Evolutionary conservation across 345 rosid genomes (phyloP).

Genomic region (Aquilaria yunnanensis): DNA sequence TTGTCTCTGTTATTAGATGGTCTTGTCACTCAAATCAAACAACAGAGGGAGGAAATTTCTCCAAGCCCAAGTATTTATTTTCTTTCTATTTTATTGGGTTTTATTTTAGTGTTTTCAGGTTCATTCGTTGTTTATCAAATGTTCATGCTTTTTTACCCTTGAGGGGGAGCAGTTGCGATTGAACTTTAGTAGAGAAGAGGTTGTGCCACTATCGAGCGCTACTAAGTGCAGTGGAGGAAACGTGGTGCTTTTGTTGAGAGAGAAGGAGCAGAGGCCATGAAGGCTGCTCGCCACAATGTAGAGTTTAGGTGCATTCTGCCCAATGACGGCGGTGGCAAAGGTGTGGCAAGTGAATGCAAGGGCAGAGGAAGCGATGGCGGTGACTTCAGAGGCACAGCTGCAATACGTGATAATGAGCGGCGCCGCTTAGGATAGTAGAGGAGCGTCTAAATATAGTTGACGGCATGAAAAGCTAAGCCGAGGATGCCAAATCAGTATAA

Average conservation of each 20-base stretch:
- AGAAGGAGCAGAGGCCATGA: conserved; percentile 70
- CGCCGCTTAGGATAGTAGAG: conserved; percentile 28
- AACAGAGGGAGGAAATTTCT: conserved; percentile 69
- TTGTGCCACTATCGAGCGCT: conserved; percentile 73
- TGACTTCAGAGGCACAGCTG: conserved; percentile 64
- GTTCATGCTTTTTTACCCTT: neutral
- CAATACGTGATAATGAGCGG: conserved; percentile 52
- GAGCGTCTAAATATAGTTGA: conserved; percentile 19
- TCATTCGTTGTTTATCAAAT: neutral
- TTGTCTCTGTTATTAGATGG: conserved; percentile 38
- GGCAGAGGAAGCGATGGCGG: conserved; percentile 72
- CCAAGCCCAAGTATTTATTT: conserved; percentile 54
- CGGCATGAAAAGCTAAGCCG: conserved; percentile 39
- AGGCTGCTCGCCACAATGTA: conserved; percentile 59
- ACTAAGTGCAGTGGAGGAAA: conserved; percentile 60
- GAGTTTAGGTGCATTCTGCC: conserved; percentile 75
- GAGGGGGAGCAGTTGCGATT: conserved; percentile 76
- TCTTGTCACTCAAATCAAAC: conserved; percentile 52
- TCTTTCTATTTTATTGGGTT: neutral
- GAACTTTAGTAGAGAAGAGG: conserved; percentile 62
- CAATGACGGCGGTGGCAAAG: conserved; percentile 67
- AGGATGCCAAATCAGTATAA: conserved; percentile 85
- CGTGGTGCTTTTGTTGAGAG: conserved; percentile 47
- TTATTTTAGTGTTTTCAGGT: neutral
- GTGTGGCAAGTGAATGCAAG: conserved; percentile 85